These are phyloP conservation scores for Picochlorum costavermella DNA, from an alignment of 139 green algal species.

Conservation along the genomic window DNA sequence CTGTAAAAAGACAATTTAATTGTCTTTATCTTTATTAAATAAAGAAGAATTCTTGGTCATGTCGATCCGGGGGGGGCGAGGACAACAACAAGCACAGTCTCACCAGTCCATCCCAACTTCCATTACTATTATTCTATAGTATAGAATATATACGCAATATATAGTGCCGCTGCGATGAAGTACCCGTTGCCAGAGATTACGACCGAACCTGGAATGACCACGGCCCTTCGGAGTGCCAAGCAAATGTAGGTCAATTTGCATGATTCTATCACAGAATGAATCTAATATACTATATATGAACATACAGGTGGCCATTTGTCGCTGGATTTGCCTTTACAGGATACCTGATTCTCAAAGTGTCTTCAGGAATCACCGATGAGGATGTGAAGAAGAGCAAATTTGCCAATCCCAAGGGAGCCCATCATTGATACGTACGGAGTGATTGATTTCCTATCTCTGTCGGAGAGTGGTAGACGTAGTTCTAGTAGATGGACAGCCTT, in stretches of 20 bases:
- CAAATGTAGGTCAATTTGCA: slow-evolving; percentile 17
- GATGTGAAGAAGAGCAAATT: slow-evolving; percentile 30
- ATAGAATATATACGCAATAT: no score
- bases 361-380: slow-evolving; percentile 19
- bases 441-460: no score
- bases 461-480: no score
- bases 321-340: slow-evolving; percentile 30
- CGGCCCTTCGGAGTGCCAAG: slow-evolving; percentile 20
- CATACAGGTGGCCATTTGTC: slow-evolving; percentile 42
- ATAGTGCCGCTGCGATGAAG: neutral
- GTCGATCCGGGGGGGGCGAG: no score
- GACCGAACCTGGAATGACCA: slow-evolving; percentile 18
- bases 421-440: neutral
- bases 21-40: no score
- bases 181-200: slow-evolving; percentile 20
- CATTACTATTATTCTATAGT: no score
- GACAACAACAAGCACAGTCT: no score
- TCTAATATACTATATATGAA: neutral
- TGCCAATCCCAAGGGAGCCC: slow-evolving; percentile 27
- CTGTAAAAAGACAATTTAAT: no score
- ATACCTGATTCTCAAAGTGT: slow-evolving; percentile 31
- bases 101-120: no score
- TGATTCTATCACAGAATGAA: neutral
- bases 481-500: no score
- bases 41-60: no score